Evolutionary conservation across 345 rosid species (phyloP), one percentile per base, ranked within the genome.

Genomic region (Populus nigra): DNA sequence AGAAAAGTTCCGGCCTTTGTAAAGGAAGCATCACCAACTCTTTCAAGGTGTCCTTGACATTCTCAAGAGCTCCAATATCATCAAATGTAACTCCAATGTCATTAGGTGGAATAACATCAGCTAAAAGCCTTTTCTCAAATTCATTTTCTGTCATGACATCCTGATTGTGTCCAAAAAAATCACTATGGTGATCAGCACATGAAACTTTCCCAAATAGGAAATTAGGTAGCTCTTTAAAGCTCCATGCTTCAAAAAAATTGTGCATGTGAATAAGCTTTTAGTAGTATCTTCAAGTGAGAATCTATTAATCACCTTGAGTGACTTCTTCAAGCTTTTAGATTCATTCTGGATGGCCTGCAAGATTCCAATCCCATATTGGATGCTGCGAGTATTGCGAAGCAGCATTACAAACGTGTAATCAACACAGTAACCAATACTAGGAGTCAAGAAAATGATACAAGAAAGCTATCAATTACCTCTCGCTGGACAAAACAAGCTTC

Each of bases 11-110:
- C 73, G 96, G 97, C 85, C 93, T 87, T 80, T 90, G 91, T 69
- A 94, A 77, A 75, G 98, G 98, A 81, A 94, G 96, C 93, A 92
- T 91, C 80, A 94, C 93, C 84, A 94, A 88, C 86, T 94, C 97
- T 83, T 91, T 92, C 79, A 94, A 83, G 55, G 97, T 88, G 84
- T 94, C 93, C 88, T 92, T 94, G 73, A 94, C 97, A 79, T 90
- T 89, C 80, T 92, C 94, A 80, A 94, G 94, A 47, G 96, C 98
- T 76, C 97, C 97, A 45, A 94, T 91, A 79, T 94, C 98, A 76
- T 94, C 92, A 86, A 94, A 92, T 72, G 92, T 89, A 79, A 92
- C 97, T 73, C 94, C 97, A 78, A 92, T 92, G 76, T 91, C 97
- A 82, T 80, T 90, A 8, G 96, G 94, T 11, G 93, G 96, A 79